These are phyloP conservation scores for Thelonectria olida DNA, from an alignment of 2,329 filamentous ascomycete genomes.

Conservation along the genomic window DNA sequence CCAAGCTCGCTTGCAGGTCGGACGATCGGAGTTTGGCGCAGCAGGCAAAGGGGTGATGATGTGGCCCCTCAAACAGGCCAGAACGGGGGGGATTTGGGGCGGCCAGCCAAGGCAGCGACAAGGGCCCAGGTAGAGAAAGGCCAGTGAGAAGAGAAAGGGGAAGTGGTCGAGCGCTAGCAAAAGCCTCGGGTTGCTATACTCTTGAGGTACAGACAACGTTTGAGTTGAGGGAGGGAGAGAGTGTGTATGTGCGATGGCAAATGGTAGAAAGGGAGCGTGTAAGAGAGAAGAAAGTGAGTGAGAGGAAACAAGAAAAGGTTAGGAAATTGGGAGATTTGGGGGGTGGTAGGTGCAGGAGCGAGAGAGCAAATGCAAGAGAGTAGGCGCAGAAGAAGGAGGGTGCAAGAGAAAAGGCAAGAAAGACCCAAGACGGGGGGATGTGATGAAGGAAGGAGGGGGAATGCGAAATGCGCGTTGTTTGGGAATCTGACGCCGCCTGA, in stretches of 20 bases:
- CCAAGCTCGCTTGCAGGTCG: constrained; percentile 34
- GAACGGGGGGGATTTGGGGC: constrained; percentile 36
- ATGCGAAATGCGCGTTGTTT: constrained; percentile 27
- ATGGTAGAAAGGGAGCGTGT: constrained; percentile 38
- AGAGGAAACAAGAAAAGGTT: constrained; percentile 37
- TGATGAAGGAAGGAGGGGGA: constrained; percentile 19
- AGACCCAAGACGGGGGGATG: constrained; percentile 16
- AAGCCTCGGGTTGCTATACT: constrained; percentile 51
- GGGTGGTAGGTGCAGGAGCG: constrained; percentile 17
- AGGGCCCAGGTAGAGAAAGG: constrained; percentile 32
- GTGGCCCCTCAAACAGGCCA: constrained; percentile 44
- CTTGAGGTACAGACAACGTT: constrained; percentile 28
- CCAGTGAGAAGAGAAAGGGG: constrained; percentile 32
- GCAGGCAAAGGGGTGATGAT: constrained; percentile 43
- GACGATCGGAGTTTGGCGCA: constrained; percentile 40
- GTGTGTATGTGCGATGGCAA: constrained; percentile 36
- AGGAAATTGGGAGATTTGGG: constrained; percentile 36
- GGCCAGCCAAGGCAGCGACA: constrained; percentile 35
- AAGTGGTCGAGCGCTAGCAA: constrained; percentile 58
- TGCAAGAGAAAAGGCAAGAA: constrained; percentile 33
- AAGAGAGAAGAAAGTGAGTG: constrained; percentile 37
- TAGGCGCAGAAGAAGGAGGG: constrained; percentile 40
- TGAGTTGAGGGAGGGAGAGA: constrained; percentile 32
- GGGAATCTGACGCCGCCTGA: constrained; percentile 38
- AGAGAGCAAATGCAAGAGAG: constrained; percentile 22